Evolutionary conservation across 164 flowering plant species (phyloP), one percentile per base, ranked within the genome.

Genomic region (Buxus sempervirens): DNA sequence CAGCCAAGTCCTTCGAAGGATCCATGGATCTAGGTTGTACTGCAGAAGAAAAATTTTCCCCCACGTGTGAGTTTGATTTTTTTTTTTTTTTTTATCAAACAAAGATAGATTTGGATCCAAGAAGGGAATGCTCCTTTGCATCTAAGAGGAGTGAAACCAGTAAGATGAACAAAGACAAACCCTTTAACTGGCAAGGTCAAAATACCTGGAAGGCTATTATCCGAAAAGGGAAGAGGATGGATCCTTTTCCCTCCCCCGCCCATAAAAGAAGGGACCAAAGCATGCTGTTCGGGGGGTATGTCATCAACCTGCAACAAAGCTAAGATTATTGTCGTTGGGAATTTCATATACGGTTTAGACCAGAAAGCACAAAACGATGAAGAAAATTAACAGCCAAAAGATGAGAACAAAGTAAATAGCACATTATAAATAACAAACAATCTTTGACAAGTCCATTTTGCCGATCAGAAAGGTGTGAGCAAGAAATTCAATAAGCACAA

Each of bases 1-100:
- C 91, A 72, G 91, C 85, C 69, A 85, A 72, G 72, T 85, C 92
- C 74, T 84, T 88, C 55, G 88, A 80, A 58, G 92, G 92, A 77
- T 84, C 86, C 89, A 88, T 76, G 53, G 92, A 75, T 79, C 88
- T 81, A 42, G 88, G 84, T 79, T 81, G 90, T 66, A 83, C 90
- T 85, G 77, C 73, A 67, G 15, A 65, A 49, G 49, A 22, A 4
- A 53, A 67, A 41, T 21, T 9, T 9, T 7, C 2, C 12, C 13
- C 13, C 20, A 51, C n/a, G 7, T 9, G n/a, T 1, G 20, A 28
- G 48, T 53, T 21, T 7, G 27, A 49, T n/a, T 1, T 45, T 45
- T 45, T 45, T 6, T 7, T 51, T 49, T n/a, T 1, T 45, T 45
- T 45, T 45, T 6, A 45, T 15, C 51, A 10, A 45, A 15, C 5